Conservation (phyloP, 495 filamentous ascomycete genomes). For the Penicillium subrubescens region DNA sequence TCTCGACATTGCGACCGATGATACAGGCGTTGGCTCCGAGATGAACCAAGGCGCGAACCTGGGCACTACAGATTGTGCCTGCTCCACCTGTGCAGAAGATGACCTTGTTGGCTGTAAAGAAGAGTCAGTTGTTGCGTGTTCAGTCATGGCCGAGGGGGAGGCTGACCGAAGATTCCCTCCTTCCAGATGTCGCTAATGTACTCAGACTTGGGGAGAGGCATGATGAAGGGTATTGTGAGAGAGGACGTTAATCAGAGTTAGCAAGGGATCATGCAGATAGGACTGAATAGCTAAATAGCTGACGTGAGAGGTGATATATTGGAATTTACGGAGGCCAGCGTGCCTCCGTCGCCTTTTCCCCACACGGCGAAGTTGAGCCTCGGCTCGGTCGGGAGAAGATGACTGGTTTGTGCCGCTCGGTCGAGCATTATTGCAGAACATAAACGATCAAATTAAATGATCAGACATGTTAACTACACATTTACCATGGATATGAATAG, state of each 20-base stretch:
- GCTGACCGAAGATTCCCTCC: constrained; percentile 77
- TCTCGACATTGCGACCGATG: constrained; percentile 85
- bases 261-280: not conserved
- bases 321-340: constrained; percentile 7
- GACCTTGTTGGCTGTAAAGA: constrained; percentile 72
- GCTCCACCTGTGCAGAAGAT: constrained; percentile 95
- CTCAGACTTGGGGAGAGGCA: constrained; percentile 67
- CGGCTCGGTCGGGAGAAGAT: constrained; percentile 14
- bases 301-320: not conserved
- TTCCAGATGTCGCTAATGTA: constrained; percentile 83
- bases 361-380: constrained; percentile 25
- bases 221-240: constrained; percentile 12
- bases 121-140: not conserved
- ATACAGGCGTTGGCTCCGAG: constrained; percentile 94
- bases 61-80: constrained; percentile 89
- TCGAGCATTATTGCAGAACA: not conserved
- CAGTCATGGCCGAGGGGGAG: not conserved
- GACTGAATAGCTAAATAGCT: not conserved
- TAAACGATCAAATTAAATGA: not conserved
- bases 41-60: constrained; percentile 86
- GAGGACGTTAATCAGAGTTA: not conserved
- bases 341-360: constrained; percentile 25
- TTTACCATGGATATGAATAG: not conserved
- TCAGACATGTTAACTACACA: not conserved
- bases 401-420: not conserved